These are phyloP conservation scores for Epithemia pelagica DNA, from an alignment of 108 stramenopile genomes.

Conservation along the genomic window DNA sequence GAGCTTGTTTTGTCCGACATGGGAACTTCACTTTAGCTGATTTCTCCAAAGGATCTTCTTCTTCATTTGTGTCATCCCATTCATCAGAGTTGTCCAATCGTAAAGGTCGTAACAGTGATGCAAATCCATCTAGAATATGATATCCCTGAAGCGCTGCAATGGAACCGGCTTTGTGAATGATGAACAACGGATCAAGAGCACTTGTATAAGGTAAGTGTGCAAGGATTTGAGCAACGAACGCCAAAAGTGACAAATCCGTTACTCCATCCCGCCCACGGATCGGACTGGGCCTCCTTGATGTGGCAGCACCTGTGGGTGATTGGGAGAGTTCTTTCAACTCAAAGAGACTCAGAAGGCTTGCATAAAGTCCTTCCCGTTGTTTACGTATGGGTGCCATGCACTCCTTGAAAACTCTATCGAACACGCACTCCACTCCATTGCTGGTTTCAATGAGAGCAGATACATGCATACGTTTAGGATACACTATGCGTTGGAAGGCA, in stretches of 20 bases:
- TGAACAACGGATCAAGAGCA: constrained; percentile 65
- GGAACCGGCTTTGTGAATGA: constrained; percentile 55
- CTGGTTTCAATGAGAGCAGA: constrained; percentile 51
- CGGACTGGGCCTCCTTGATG: constrained; percentile 1
- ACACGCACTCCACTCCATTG: constrained; percentile 58
- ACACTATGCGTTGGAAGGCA: constrained; percentile 60
- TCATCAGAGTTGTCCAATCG: constrained; percentile 39
- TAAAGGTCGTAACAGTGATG: constrained; percentile 41
- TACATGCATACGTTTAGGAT: constrained; percentile 37
- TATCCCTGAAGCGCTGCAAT: constrained; percentile 55
- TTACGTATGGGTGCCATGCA: constrained; percentile 60
- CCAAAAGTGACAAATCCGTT: constrained; percentile 50
- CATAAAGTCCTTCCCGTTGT: constrained; percentile 65
- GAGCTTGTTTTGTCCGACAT: constrained; percentile 33
- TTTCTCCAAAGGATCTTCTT: constrained; percentile 58
- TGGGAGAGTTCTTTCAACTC: constrained; percentile 19
- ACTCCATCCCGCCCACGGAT: neutral
- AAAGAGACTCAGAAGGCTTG: constrained; percentile 42
- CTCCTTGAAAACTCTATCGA: constrained; percentile 70
- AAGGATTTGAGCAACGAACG: constrained; percentile 70
- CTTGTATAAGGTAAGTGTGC: constrained; percentile 74
- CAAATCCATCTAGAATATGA: constrained; percentile 47
- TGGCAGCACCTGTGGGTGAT: constrained; percentile 25
- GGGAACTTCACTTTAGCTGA: constrained; percentile 31
- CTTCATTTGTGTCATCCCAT: constrained; percentile 50